Base-by-base conservation (phyloP, 371 early-diverging fungal species). In the Batkoa obscura region DNA sequence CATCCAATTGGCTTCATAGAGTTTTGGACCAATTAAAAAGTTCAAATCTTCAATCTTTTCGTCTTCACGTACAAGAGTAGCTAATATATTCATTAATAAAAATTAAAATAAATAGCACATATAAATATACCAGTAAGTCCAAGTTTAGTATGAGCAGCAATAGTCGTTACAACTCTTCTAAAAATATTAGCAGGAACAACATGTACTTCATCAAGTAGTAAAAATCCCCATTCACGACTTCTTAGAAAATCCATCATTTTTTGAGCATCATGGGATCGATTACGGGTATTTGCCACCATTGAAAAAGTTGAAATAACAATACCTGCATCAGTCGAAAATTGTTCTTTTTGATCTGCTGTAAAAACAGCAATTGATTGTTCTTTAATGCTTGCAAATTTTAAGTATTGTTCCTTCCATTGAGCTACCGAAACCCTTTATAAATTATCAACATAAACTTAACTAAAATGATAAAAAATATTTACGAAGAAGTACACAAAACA, bases 1-100 rank as follows among this genome's bases (percentile, higher is more conserved):
- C 86, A 99, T 89, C 99, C 99, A 99, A 67, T 99, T 99, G 37
- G 99, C 99, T 71, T 99, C 99, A 69, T 94, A 99, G 32, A 99
- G 73, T 69, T 99, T 99, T 32, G 99, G 99, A 4, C 99, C 99
- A 65, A 99, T 99, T 65, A 99, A 73, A 66, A 95, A 99, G 72
- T 99, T 99, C 55, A 99, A 72, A 67, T 98, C 95, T 62, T 85
- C 89, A 68, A 99, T 99, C 72, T 99, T 98, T 65, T 99, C 98
- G 67, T 99, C 99, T 66, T 99, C 99, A 60, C 99, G 79, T 17
- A 99, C 98, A 15, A 99, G 74, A 0, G 99, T 99, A 1, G 99
- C 99, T 53, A 47, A 47, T 17, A n/a, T n/a, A n/a, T n/a, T n/a
- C n/a, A n/a, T n/a, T n/a, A n/a, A n/a, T n/a, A n/a, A n/a, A n/a